phyloP scores from a whole-genome alignment of 345 rosid species.

The Excoecaria agallocha region DNA sequence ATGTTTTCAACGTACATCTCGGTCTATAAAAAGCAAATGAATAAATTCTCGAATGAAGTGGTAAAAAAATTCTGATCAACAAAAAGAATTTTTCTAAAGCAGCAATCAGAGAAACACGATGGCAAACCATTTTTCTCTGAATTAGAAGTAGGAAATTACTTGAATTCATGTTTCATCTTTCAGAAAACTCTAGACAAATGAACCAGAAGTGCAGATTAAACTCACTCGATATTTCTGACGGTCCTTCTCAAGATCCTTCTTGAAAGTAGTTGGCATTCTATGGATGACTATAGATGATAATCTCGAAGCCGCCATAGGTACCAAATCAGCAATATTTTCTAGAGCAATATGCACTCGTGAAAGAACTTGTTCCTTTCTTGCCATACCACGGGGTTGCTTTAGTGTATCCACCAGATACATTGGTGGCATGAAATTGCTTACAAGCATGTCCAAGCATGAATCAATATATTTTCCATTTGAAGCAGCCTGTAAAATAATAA shows the following conservation, averaged over 20 bases:
- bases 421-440: constrained; percentile 69
- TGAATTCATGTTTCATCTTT: not conserved
- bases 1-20: constrained; percentile 69
- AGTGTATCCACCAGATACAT: constrained; percentile 31
- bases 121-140: not conserved
- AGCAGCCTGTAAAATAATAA: constrained; percentile 52
- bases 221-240: constrained; percentile 37
- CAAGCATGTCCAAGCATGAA: constrained; percentile 62
- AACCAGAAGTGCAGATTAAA: constrained; percentile 1
- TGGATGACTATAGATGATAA: constrained; percentile 51
- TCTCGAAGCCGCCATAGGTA: constrained; percentile 73
- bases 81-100: not conserved
- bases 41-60: not conserved
- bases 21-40: not conserved
- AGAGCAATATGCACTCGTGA: constrained; percentile 67
- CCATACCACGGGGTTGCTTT: constrained; percentile 39
- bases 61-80: not conserved
- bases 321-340: constrained; percentile 48
- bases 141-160: no score
- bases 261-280: constrained; percentile 52
- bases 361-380: constrained; percentile 60
- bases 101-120: not conserved
- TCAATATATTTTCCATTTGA: constrained; percentile 66
- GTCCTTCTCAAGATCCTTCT: constrained; percentile 29
- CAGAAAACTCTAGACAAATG: not conserved